phyloP scores from a whole-genome alignment of 108 stramenopile species.

The Aureococcus anophagefferens region DNA sequence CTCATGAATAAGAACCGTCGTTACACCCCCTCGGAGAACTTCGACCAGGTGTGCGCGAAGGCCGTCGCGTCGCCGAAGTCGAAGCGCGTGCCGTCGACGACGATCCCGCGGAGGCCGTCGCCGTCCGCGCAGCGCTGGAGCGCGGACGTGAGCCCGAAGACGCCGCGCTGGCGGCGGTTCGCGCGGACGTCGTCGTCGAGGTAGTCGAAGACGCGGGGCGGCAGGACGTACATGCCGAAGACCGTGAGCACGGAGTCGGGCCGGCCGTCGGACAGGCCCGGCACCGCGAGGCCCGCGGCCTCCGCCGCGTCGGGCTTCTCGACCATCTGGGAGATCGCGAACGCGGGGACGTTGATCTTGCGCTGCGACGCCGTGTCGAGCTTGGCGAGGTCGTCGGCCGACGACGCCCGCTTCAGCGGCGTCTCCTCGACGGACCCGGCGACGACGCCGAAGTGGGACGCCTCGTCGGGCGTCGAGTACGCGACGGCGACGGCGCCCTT shows the following conservation, averaged over 20 bases:
- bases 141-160: neutral
- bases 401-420: neutral
- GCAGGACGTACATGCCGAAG: constrained; percentile 19
- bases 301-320: constrained; percentile 7
- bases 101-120: neutral
- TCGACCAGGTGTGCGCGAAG: neutral
- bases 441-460: too few relatives aligned
- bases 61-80: too few relatives aligned
- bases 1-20: too few relatives aligned
- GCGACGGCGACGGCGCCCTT: neutral
- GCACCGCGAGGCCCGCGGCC: too few relatives aligned
- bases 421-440: too few relatives aligned
- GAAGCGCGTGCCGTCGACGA: neutral
- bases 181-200: neutral
- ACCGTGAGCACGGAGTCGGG: constrained; percentile 4
- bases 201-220: constrained; percentile 9
- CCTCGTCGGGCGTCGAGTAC: neutral
- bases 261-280: too few relatives aligned
- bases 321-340: neutral
- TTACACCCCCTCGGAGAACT: too few relatives aligned
- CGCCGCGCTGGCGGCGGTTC: neutral
- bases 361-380: neutral
- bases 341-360: neutral
- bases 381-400: neutral
- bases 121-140: neutral